Evolutionary conservation across 768 basidiomycete genomes (phyloP), one percentile per base, ranked within the genome.

Genomic region (Rhodotorula sphaerocarpa): DNA sequence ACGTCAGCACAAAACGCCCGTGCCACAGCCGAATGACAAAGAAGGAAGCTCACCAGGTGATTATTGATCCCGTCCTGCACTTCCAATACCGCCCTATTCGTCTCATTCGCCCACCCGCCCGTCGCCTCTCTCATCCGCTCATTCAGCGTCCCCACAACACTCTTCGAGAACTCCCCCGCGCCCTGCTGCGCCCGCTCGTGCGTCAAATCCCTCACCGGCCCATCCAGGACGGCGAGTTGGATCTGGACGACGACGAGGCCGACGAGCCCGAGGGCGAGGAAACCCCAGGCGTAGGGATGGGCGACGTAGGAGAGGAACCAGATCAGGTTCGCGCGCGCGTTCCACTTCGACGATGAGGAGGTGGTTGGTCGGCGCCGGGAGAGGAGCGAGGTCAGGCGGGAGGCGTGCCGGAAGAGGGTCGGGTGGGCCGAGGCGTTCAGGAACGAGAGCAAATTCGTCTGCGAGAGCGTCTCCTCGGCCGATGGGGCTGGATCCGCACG

Each of bases 241-340:
- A 93, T 78, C 75, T 96, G 80, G 34, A 97, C 84, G 36, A 85
- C 84, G 50, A 97, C 75, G 18, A 97, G 76, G 15, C 92, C 92
- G 69, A 96, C 84, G 68, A 91, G 77, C n/a, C 92, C 91, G 70
- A 97, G 88, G 64, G 91, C 82, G 74, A 99, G 84, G 73, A 91
- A 88, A 1, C 88, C 86, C 48, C 93, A 81, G 1, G 90, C 91
- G 2, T 89, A 87, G 4, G 90, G 83, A 72, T 96, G 88, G 75
- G 90, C 88, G 61, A 99, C 79, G 77, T 95, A 95, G 70, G 87
- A 82, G 71, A 87, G 79, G 76, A 93, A 89, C 89, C 90, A 99
- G 61, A 84, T 83, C 23, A 88, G 75, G 70, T 87, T 81, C 30
- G 80, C 81, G 70, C 88, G 82, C 28, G 18, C 21, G 21, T 16